Evolutionary conservation across 768 basidiomycete species (phyloP).

Genomic region (Amanita rimosa): DNA sequence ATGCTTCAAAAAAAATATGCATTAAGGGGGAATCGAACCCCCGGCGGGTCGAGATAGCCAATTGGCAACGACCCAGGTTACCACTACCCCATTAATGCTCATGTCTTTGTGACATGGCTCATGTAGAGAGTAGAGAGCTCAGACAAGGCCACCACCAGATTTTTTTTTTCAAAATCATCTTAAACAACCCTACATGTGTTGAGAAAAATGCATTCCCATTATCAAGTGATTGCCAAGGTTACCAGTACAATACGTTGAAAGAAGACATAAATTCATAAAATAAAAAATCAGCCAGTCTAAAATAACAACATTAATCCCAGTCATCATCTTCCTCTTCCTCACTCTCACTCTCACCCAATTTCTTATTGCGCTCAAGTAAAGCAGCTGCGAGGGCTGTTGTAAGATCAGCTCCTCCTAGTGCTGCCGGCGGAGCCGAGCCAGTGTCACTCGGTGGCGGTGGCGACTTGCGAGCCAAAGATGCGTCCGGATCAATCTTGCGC

Average conservation of each 20-base stretch:
- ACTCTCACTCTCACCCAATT: slow-evolving; percentile 78
- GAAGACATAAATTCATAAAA: no score
- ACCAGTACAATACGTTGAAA: no score
- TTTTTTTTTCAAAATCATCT: no score
- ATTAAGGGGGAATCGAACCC: slow-evolving; percentile 86
- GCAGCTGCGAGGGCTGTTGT: slow-evolving; percentile 80
- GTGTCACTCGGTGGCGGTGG: slow-evolving; percentile 22
- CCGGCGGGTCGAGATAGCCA: slow-evolving; percentile 57
- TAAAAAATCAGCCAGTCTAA: no score
- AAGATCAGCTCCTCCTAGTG: slow-evolving; percentile 55
- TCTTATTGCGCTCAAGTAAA: slow-evolving; percentile 72
- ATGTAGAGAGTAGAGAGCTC: no score
- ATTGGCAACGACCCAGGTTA: slow-evolving; percentile 57
- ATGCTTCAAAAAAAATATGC: slow-evolving; percentile 32
- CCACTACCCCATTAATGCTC: slow-evolving; percentile 60
- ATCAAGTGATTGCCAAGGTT: no score
- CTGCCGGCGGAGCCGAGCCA: slow-evolving; percentile 18
- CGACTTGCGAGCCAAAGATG: slow-evolving; percentile 21
- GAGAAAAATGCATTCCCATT: no score
- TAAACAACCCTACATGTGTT: no score
- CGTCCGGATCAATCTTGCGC: slow-evolving; percentile 41
- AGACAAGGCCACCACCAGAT: no score
- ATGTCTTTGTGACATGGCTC: no score
- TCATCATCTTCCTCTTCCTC: slow-evolving; percentile 70
- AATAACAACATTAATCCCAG: slow-evolving; percentile 24